Base-by-base conservation (phyloP, 495 filamentous ascomycete species). In the Talaromyces wortmannii region DNA sequence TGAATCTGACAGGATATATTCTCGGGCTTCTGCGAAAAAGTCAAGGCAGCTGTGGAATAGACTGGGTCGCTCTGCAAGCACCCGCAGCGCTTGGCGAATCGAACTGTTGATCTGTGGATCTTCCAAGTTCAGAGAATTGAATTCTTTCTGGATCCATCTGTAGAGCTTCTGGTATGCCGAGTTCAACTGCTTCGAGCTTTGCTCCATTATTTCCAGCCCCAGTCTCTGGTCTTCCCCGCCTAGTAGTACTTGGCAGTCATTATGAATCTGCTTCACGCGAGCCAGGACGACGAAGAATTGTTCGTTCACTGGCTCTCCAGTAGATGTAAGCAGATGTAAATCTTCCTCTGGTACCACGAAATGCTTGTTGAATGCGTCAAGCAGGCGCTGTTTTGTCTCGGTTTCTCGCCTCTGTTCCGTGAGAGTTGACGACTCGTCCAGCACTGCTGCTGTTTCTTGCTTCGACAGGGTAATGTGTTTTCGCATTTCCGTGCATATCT, bases 31-130 rank as follows among this genome's bases (percentile, higher is more conserved):
- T 4, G 90, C 89, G 61, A 97, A 97, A 71, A 86, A 92, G 62
- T 97, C 91, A 7, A 99, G 72, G 64, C 95, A 97, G 61, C 81
- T 95, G 61, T 97, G 90, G 73, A 97, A 97, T 16, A 97, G 72
- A 16, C 84, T 84, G 11, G 95, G 95, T 43, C 91, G 73, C 67
- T 99, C 94, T 16, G 94, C 92, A 17, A 99, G 75, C 32, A 95
- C 89, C 17, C 91, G 83, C 31, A 98, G 76, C 12, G 91, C 90
- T 48, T 87, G 84, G 31, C 92, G 82, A 43, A 98, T 91, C 10
- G 90, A 81, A 31, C 88, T 81, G 61, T 86, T 92, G 59, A 98
- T 91, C 55, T 95, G 91, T 4, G 92, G 92, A 63, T 91, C 96
- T 66, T 97, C 95, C 11, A 99, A 79, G 65, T 97, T 95, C 46